Evolutionary conservation across 306 rosid genomes (phyloP).

Genomic region (Pterocarpus macrocarpus): DNA sequence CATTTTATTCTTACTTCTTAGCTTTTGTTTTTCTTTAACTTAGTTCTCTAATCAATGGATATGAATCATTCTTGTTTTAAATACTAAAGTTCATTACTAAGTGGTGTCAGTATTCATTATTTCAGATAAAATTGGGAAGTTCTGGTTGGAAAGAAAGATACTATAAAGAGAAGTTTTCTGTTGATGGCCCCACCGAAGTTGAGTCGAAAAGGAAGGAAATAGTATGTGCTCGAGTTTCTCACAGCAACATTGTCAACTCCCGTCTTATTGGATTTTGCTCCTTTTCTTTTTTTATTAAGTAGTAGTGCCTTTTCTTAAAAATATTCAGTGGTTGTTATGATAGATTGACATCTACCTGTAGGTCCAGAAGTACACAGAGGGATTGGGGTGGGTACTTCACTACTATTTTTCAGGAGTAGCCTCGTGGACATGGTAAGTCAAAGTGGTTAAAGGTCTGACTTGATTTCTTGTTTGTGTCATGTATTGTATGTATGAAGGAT

Average conservation of each 20-base stretch:
- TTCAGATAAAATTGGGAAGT: slow-evolving; percentile 55
- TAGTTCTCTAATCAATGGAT: background rate
- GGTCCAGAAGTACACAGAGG: slow-evolving; percentile 70
- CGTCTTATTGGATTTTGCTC: background rate
- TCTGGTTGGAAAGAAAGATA: slow-evolving; percentile 61
- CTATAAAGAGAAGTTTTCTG: slow-evolving; percentile 62
- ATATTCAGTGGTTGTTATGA: background rate
- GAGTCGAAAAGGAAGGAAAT: slow-evolving; percentile 57
- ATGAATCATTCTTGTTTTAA: background rate
- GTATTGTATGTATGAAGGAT: background rate
- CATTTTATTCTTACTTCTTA: background rate
- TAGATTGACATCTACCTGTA: slow-evolving; percentile 7
- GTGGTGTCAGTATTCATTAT: background rate
- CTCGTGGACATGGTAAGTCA: slow-evolving; percentile 73
- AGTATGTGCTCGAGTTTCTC: slow-evolving; percentile 45
- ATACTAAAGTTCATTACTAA: too few relatives aligned
- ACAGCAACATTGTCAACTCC: background rate
- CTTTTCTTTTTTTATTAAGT: background rate
- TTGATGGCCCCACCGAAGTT: slow-evolving; percentile 40
- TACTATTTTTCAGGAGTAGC: slow-evolving; percentile 67
- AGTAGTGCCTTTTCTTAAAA: background rate
- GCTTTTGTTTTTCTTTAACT: background rate
- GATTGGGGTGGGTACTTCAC: slow-evolving; percentile 61
- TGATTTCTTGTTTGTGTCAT: background rate
- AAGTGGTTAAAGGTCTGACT: background rate